These are phyloP conservation scores for Tetrastigma voinierianum DNA, from an alignment of 164 flowering plant species.

Conservation along the genomic window DNA sequence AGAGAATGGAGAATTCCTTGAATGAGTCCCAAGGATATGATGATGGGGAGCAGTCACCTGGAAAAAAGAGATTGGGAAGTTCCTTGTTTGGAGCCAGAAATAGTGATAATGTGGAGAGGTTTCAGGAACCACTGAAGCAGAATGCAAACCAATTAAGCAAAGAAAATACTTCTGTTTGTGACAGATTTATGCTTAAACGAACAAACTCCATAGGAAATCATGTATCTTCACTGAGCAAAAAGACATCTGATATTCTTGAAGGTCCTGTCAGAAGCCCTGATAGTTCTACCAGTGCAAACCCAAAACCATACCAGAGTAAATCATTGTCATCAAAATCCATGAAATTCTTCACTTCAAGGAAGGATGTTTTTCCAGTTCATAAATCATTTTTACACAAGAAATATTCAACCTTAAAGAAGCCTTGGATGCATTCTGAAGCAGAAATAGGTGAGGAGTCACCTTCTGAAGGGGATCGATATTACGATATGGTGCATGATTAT, in stretches of 20 bases:
- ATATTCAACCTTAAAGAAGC: constrained; percentile 19
- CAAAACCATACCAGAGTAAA: constrained; percentile 15
- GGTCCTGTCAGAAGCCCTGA: constrained; percentile 12
- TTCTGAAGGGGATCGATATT: constrained; percentile 22
- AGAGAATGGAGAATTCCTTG: constrained; percentile 20
- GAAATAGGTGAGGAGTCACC: constrained; percentile 24
- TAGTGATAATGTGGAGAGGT: constrained; percentile 19
- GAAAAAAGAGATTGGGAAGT: constrained; percentile 27
- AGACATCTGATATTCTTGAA: constrained; percentile 15
- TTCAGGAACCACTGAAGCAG: constrained; percentile 17
- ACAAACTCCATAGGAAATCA: constrained; percentile 16
- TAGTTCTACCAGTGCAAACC: constrained; percentile 1
- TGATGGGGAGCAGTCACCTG: constrained; percentile 16
- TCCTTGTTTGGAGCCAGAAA: constrained; percentile 12
- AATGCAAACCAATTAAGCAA: constrained; percentile 16
- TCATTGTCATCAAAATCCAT: constrained; percentile 18
- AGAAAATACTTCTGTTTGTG: constrained; percentile 16
- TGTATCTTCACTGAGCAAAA: constrained; percentile 27
- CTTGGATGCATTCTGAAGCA: constrained; percentile 12
- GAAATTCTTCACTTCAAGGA: constrained; percentile 22
- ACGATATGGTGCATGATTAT: constrained; percentile 7
- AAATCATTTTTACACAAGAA: constrained; percentile 14
- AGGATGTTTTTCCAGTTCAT: constrained; percentile 14
- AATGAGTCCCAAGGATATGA: constrained; percentile 13
- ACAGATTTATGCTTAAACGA: constrained; percentile 10